Base-by-base conservation (phyloP, 306 rosid species). In the Corylus avellana region DNA sequence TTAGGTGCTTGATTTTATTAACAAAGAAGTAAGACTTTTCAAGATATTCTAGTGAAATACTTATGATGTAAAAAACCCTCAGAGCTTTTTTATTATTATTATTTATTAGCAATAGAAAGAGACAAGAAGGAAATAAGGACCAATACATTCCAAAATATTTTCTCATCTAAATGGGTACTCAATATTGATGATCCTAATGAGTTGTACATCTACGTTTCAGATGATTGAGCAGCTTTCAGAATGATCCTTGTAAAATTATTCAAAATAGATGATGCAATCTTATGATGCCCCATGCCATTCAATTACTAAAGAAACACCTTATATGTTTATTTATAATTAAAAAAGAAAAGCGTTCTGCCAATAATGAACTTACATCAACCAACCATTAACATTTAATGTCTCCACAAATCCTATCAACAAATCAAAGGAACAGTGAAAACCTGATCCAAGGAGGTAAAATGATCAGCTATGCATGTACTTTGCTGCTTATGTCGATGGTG, bases 381-480 rank as follows among this genome's bases (percentile, higher is more conserved):
- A n/a, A 42, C 16, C 42, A 7, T 8, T 42, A 44, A 37, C n/a
- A 68, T 42, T n/a, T 3, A 42, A 42, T n/a, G 12, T 10, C 29
- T 1, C 25, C 73, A 61, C 7, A 61, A 72, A 75, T 46, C 25
- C 49, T 62, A 62, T 50, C 62, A 61, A 58, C 63, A 29, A 17
- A 64, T 48, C 42, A 76, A 76, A 66, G 57, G 16, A 78, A 68
- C 25, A 75, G 53, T 10, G 58, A 72, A 57, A 75, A 95, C 99
- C 99, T 93, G 86, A 50, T 95, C 98, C 91, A 95, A 76, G 66
- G 99, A 91, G 86, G 77, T 85, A 80, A 86, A 95, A 74, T 89
- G 87, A 73, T 95, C 98, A 61, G 90, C 90, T 83, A 95, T 95
- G 75, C 54, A 44, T 14, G 86, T 59, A 20, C 85, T 75, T 3